Evolutionary conservation across 148 eudicot genomes (phyloP).

Genomic region (Polygonum aviculare): DNA sequence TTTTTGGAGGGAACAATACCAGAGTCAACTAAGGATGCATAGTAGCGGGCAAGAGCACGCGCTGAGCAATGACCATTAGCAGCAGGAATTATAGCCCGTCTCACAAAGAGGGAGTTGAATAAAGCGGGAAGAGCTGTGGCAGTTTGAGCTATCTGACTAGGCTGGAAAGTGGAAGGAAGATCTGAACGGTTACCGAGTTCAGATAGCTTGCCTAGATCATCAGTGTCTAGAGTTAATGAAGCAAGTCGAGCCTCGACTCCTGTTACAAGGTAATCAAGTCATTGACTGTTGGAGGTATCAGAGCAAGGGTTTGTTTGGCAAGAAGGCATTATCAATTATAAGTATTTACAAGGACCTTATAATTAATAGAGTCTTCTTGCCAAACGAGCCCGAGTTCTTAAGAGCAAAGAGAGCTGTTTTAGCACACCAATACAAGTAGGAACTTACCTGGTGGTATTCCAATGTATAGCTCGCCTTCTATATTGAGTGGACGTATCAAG

Average conservation of each 20-base stretch:
- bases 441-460: constrained; percentile 94
- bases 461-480: constrained; percentile 88
- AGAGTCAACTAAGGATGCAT: constrained; percentile 65
- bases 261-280: constrained; percentile 16
- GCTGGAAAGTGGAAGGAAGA: constrained; percentile 74
- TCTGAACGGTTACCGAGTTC: constrained; percentile 36
- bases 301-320: not conserved
- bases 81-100: constrained; percentile 92
- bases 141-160: constrained; percentile 37
- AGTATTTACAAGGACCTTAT: too few species aligned
- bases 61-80: constrained; percentile 98
- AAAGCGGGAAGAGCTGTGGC: constrained; percentile 49
- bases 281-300: not conserved
- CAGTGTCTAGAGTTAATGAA: constrained; percentile 58
- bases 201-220: constrained; percentile 54
- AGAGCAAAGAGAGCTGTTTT: not conserved
- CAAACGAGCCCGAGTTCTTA: not conserved
- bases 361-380: too few species aligned
- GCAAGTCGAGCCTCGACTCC: constrained; percentile 97
- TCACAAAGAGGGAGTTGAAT: constrained; percentile 66
- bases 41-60: constrained; percentile 96
- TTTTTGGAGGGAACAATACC: constrained; percentile 56
- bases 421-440: not conserved
- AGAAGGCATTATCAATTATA: too few species aligned
- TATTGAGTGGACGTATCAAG: constrained; percentile 61